Evolutionary conservation across 2,329 filamentous ascomycete genomes (phyloP).

Genomic region (Colletotrichum melonis): DNA sequence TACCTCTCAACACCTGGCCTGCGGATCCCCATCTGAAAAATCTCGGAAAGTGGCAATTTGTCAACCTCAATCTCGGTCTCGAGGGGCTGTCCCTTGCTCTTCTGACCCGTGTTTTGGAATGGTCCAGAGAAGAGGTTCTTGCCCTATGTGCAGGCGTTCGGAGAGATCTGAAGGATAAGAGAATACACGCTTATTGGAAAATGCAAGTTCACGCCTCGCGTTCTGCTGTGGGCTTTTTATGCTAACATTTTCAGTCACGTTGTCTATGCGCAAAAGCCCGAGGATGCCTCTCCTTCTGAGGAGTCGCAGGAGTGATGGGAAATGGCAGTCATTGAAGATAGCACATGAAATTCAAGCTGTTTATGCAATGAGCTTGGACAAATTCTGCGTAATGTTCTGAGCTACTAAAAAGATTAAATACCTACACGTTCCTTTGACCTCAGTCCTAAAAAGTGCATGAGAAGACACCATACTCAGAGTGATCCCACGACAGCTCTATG

Average conservation of each 20-base stretch:
- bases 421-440: too few relatives aligned
- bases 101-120: slow-evolving; percentile 50
- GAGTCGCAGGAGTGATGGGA: background rate
- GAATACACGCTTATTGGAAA: slow-evolving; percentile 41
- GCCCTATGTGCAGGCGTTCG: slow-evolving; percentile 38
- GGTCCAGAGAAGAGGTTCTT: slow-evolving; percentile 44
- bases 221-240: slow-evolving; percentile 36
- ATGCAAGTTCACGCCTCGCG: slow-evolving; percentile 22
- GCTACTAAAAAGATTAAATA: too few relatives aligned
- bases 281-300: background rate
- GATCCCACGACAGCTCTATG: background rate
- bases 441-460: too few relatives aligned
- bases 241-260: background rate
- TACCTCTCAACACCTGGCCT: slow-evolving; percentile 38
- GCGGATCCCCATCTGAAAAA: slow-evolving; percentile 28
- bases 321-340: background rate
- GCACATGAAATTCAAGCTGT: too few relatives aligned
- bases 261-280: background rate
- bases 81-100: slow-evolving; percentile 49
- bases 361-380: too few relatives aligned
- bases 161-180: slow-evolving; percentile 39
- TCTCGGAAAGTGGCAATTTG: slow-evolving; percentile 29
- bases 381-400: too few relatives aligned
- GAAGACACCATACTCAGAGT: background rate
- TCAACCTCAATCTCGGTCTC: slow-evolving; percentile 45